Conservation (phyloP, 2,329 filamentous ascomycete genomes). For the Samsoniella hepiali region DNA sequence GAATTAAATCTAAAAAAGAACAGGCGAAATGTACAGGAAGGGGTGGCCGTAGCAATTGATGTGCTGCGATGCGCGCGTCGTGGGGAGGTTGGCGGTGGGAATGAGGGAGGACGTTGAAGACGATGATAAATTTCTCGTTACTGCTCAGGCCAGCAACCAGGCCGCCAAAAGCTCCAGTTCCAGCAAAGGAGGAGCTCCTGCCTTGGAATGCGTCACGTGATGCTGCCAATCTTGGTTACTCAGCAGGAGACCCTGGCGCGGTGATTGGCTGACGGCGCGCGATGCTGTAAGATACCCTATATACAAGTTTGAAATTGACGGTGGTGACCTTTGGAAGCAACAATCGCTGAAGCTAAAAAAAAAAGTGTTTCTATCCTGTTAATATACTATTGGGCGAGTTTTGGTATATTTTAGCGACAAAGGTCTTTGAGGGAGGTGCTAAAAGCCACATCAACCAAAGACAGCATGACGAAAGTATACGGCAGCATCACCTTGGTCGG, state of each 20-base stretch:
- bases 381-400: too few species aligned
- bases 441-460: too few species aligned
- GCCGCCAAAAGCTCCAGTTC: neutral
- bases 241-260: constrained; percentile 3
- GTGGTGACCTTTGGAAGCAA: neutral
- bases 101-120: constrained; percentile 17
- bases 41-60: constrained; percentile 16
- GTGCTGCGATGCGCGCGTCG: constrained; percentile 3
- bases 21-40: constrained; percentile 12
- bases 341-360: too few species aligned
- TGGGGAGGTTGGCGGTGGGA: constrained; percentile 21
- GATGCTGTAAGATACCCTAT: constrained; percentile 3
- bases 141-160: constrained; percentile 7
- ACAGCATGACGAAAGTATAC: too few species aligned
- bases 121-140: constrained; percentile 47
- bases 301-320: neutral
- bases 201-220: constrained; percentile 29
- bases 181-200: neutral
- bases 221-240: constrained; percentile 8
- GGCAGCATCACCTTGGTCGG: too few species aligned
- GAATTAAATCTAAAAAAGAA: neutral
- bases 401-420: too few species aligned
- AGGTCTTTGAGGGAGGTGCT: too few species aligned
- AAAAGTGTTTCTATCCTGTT: neutral
- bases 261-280: constrained; percentile 1